A percentile compares a stretch with the other conserved stretches of the same genome.
Conservation (phyloP, 2,329 filamentous ascomycete genomes). For the Aspergillus clavatus region DNA sequence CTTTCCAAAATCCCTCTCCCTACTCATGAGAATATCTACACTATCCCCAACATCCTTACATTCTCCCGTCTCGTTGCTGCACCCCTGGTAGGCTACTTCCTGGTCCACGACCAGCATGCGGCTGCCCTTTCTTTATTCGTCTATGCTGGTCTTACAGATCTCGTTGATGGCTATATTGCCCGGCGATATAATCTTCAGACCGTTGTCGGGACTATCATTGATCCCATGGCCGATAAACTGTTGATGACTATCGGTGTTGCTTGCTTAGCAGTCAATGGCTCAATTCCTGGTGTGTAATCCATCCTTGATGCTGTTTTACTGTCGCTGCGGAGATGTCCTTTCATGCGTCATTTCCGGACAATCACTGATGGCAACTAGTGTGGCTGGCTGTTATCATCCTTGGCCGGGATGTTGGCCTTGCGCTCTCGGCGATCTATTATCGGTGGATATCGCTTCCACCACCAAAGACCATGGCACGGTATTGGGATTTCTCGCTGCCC, state of each 20-base stretch:
- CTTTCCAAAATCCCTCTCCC: slow-evolving; percentile 30
- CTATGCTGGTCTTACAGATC: slow-evolving; percentile 86
- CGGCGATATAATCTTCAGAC: slow-evolving; percentile 82
- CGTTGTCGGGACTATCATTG: slow-evolving; percentile 89
- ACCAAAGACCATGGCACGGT: slow-evolving; percentile 85
- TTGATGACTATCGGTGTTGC: slow-evolving; percentile 92
- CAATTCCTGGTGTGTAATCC: slow-evolving; percentile 62
- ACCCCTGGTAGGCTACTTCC: slow-evolving; percentile 80
- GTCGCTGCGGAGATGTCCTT: background rate
- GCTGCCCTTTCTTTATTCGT: slow-evolving; percentile 81
- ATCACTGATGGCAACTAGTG: slow-evolving; percentile 46
- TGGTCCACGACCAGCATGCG: slow-evolving; percentile 74
- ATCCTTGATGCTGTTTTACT: slow-evolving; percentile 1
- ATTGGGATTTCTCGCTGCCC: slow-evolving; percentile 94
- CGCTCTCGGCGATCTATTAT: slow-evolving; percentile 85
- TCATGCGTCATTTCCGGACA: background rate
- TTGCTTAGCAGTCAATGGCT: slow-evolving; percentile 75
- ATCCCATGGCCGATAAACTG: slow-evolving; percentile 94
- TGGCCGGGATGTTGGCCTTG: slow-evolving; percentile 78
- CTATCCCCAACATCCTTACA: slow-evolving; percentile 88
- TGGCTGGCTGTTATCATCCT: slow-evolving; percentile 90
- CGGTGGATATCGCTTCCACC: slow-evolving; percentile 90
- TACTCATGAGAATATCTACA: slow-evolving; percentile 87
- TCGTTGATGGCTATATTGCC: slow-evolving; percentile 92
- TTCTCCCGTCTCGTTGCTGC: slow-evolving; percentile 78